Percentiles rank a stretch among this genome's conserved stretches.
Evolutionary conservation across 495 filamentous ascomycete species (phyloP).

Genomic region (Hypoxylon cercidicola): DNA sequence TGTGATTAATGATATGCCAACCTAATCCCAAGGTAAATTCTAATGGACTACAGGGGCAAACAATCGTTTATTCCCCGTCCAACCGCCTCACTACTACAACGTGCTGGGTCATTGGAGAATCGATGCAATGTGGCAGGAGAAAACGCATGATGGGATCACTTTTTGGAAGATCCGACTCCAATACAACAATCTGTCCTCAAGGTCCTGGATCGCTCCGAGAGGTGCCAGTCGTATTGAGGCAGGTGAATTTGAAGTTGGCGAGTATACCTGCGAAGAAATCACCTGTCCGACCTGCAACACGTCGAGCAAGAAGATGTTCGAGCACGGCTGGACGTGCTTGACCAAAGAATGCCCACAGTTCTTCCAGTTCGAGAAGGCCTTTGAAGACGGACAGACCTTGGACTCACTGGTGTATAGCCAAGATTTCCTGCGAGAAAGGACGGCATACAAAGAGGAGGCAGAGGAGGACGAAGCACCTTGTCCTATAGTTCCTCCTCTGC

Average conservation of each 20-base stretch:
- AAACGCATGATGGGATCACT: constrained; percentile 48
- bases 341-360: constrained; percentile 65
- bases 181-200: constrained; percentile 66
- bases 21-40: background rate
- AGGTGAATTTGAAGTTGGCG: constrained; percentile 20
- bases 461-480: constrained; percentile 41
- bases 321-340: constrained; percentile 76
- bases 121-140: constrained; percentile 79
- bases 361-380: constrained; percentile 59
- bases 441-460: constrained; percentile 12
- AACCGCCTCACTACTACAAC: constrained; percentile 71
- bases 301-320: constrained; percentile 52
- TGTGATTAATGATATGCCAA: background rate
- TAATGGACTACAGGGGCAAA: constrained; percentile 56
- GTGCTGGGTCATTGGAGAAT: constrained; percentile 80
- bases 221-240: constrained; percentile 10
- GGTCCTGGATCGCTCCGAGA: constrained; percentile 75
- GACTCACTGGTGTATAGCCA: constrained; percentile 68
- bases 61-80: constrained; percentile 62
- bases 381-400: constrained; percentile 50
- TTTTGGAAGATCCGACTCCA: constrained; percentile 73
- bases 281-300: constrained; percentile 43
- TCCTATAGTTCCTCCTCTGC: constrained; percentile 49
- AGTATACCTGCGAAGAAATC: constrained; percentile 17
- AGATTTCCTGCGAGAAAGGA: constrained; percentile 65